Evolutionary conservation across 129 eudicot genomes (phyloP).

Genomic region (Saussurea involucrata): DNA sequence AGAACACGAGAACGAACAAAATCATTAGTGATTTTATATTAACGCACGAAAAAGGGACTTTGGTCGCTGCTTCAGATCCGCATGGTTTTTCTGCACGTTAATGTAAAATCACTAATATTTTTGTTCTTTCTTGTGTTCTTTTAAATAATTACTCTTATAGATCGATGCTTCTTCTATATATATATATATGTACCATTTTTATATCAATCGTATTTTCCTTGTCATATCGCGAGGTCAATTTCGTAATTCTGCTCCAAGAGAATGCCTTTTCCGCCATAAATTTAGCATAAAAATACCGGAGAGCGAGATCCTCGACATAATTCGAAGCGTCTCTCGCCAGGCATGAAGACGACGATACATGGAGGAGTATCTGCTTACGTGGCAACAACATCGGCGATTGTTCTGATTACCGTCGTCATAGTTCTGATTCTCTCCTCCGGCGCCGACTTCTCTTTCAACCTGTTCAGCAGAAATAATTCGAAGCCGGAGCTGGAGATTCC

Average conservation of each 20-base stretch:
- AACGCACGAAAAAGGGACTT: too few relatives aligned
- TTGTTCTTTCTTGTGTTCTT: too few relatives aligned
- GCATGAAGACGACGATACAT: conserved; percentile 8
- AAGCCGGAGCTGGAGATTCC: conserved; percentile 24
- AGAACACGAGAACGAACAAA: too few relatives aligned
- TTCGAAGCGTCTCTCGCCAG: not conserved
- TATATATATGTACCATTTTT: too few relatives aligned
- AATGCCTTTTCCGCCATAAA: conserved; percentile 18
- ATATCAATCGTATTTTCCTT: not conserved
- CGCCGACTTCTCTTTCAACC: not conserved
- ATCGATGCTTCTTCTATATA: too few relatives aligned
- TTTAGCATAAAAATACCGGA: conserved; percentile 1
- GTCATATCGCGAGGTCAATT: not conserved
- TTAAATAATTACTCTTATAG: too few relatives aligned
- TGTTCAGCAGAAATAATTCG: not conserved
- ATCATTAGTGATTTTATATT: too few relatives aligned
- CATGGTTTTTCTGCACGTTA: too few relatives aligned
- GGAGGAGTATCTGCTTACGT: conserved; percentile 19
- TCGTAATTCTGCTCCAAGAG: not conserved
- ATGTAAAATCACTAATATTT: too few relatives aligned
- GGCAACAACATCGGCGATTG: conserved; percentile 3
- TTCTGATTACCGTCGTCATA: conserved; percentile 17
- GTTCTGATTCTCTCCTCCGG: conserved; percentile 18
- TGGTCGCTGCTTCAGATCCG: too few relatives aligned
- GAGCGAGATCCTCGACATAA: not conserved